Base-by-base conservation (phyloP, 495 filamentous ascomycete species). In the Parachaetomium inaequale region DNA sequence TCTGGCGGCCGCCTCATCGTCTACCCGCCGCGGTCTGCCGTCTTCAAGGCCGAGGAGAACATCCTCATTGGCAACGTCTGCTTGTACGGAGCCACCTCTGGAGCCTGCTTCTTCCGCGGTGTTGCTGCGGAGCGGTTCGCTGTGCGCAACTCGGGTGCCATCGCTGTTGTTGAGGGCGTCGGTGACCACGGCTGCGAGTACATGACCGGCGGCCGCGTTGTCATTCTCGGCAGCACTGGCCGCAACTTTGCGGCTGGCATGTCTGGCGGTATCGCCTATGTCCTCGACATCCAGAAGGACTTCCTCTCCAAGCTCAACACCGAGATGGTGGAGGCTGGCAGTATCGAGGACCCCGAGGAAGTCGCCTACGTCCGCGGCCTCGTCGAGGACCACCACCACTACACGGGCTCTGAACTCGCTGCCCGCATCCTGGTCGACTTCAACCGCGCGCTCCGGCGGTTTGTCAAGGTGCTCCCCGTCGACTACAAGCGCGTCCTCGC, bases 201-300 rank as follows among this genome's bases (percentile, higher is more conserved):
- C 84, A 99, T 99, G 94, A 98, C 94, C 62, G 94, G 94, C 70
- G 94, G 94, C 70, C 91, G 95, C 72, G 85, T 98, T 40, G 79
- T 99, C 61, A 81, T 95, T 63, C 82, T 99, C 49, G 94, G 94
- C 61, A 85, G 87, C 69, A 96, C 91, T 69, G 94, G 94, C n/a
- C 94, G 94, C 64, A 99, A 99, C 82, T 99, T 99, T 70, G 94
- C 95, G 69, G 94, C 94, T 61, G 94, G 94, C 80, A 99, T 99
- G 94, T 98, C 93, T 69, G 94, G 94, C 68, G 94, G 94, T 79
- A 98, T 99, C 77, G 93, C 95, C 36, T 99, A 99, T 64, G 85
- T 98, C 57, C 84, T 99, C 19, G 94, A 99, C 68, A 88, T 95
- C 78, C 85, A 93, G 71, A 84, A 89, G 60, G 91, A 98, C 78